Evolutionary conservation across 139 green algal genomes (phyloP).

Genomic region (Closterium sp.): DNA sequence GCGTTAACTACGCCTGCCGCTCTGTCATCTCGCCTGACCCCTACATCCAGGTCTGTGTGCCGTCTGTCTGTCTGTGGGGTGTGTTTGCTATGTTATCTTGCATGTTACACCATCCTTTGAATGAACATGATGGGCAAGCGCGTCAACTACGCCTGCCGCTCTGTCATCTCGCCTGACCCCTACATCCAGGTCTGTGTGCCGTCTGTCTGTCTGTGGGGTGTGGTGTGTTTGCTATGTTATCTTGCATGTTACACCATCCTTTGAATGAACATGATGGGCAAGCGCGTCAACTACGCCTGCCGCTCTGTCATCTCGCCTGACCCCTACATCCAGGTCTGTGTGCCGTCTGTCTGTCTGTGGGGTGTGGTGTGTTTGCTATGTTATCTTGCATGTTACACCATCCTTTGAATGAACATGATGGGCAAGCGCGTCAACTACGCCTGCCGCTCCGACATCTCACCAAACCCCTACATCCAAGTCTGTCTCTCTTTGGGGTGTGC

Average conservation of each 20-base stretch:
- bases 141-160: no score
- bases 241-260: no score
- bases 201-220: not conserved
- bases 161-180: not conserved
- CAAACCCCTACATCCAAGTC: constrained; percentile 84
- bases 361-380: no score
- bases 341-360: not conserved
- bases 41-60: no score
- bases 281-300: constrained; percentile 98
- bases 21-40: no score
- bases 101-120: no score
- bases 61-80: not conserved
- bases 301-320: not conserved
- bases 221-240: no score
- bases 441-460: constrained; percentile 91
- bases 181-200: no score
- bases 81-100: not conserved
- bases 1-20: constrained; percentile 79
- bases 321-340: not conserved
- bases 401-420: constrained; percentile 99
- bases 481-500: no score
- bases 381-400: no score
- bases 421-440: constrained; percentile 99
- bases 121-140: constrained; percentile 99
- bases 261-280: constrained; percentile 99